phyloP scores from a whole-genome alignment of 768 basidiomycete genomes.

The Trametes villosa region DNA sequence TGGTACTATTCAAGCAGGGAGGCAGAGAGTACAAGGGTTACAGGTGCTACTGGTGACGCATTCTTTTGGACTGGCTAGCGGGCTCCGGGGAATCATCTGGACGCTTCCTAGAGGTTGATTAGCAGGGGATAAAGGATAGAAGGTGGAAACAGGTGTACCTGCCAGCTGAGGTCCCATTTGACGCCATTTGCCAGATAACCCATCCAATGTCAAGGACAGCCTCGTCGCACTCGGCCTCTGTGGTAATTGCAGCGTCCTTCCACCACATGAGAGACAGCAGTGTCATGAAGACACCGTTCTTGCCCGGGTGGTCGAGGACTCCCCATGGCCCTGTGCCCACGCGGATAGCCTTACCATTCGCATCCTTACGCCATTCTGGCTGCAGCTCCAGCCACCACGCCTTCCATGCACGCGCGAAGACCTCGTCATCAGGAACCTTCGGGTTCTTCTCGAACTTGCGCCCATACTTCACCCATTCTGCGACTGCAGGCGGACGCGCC shows the following conservation, averaged over 20 bases:
- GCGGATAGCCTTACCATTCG: neutral
- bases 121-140: no score
- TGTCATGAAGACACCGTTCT: neutral
- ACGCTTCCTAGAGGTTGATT: no score
- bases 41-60: no score
- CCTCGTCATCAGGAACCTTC: neutral
- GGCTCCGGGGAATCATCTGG: no score
- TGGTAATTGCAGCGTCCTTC: neutral
- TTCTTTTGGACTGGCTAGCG: no score
- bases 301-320: neutral
- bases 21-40: no score
- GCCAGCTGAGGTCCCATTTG: no score
- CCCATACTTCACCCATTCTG: neutral
- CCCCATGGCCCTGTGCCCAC: neutral
- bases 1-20: no score
- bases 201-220: neutral
- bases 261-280: constrained; percentile 1
- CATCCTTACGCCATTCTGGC: neutral
- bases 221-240: neutral
- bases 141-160: no score
- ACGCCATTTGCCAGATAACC: neutral
- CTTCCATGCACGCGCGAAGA: neutral
- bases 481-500: neutral
- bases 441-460: neutral
- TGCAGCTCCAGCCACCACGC: neutral